Base-by-base conservation (phyloP, 345 rosid genomes). In the Ceriops zippeliana region DNA sequence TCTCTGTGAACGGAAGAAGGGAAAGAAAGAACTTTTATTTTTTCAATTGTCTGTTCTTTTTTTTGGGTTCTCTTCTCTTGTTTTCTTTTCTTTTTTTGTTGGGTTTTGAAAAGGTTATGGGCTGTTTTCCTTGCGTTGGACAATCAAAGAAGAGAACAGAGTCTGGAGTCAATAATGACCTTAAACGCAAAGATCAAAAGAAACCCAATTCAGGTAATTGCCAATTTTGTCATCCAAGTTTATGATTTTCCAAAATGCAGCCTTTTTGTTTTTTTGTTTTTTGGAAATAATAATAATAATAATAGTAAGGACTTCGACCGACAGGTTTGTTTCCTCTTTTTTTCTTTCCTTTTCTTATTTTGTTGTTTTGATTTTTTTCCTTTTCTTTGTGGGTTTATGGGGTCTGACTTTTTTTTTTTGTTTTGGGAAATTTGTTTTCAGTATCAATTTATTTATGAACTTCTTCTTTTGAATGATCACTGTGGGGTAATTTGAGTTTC, bases 101-200 rank as follows among this genome's bases (percentile, higher is more conserved):
- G 15, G 20, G 30, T 52, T 21, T 22, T 6, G 35, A 35, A 21
- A 54, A 31, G 72, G 77, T 67, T 34, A 89, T 91, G 97, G 91
- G 87, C 56, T 91, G 95, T 75, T 87, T 89, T 73, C 38, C 87
- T 58, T 90, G 81, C 62, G 7, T 76, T 67, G 78, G 80, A 53
- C 76, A 77, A 75, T 75, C 87, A 7, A 78, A 54, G 67, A 80
- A 73, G 73, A 79, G 80, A 74, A 68, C 82, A 46, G 84, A 76
- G 57, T 74, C 67, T 10, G 68, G 49, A 37, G 28, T 5, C 71
- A 42, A 8, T 42, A 69, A 61, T 63, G 74, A 57, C 59, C 74
- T 52, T 28, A 81, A 78, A 54, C 73, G 66, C 49, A 76, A 73
- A 20, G 87, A 79, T 76, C 89, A 79, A 76, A 52, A 71, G 19